phyloP scores from a whole-genome alignment of 306 rosid genomes.

The Morella rubra region DNA sequence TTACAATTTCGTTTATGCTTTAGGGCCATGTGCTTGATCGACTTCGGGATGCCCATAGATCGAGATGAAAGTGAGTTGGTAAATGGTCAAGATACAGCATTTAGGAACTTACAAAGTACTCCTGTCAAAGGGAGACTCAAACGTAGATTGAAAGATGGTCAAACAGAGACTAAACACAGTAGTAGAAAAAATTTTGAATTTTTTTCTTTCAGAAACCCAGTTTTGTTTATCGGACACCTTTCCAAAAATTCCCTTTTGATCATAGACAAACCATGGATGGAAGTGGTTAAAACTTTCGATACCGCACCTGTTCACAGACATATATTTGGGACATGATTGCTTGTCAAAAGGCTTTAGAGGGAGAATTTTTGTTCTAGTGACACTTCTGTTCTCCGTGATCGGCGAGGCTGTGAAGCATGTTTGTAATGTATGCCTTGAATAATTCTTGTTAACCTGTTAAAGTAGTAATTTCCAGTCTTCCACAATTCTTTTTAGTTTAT shows the following conservation, averaged over 20 bases:
- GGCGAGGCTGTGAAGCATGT: conserved; percentile 53
- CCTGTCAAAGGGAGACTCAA: conserved; percentile 51
- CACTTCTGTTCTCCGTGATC: conserved; percentile 25
- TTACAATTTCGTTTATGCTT: conserved; percentile 23
- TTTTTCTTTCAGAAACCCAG: conserved; percentile 56
- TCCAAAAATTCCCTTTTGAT: conserved; percentile 63
- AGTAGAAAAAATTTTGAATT: conserved; percentile 67
- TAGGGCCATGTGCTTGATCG: conserved; percentile 97
- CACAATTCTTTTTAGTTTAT: conserved; percentile 21
- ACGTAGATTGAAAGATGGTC: conserved; percentile 44
- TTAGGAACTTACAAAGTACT: conserved; percentile 41
- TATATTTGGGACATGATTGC: conserved; percentile 63
- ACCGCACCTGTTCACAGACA: conserved; percentile 88
- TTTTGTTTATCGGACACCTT: conserved; percentile 71
- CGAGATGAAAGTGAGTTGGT: conserved; percentile 57
- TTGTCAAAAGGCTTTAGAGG: conserved; percentile 26
- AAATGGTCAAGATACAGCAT: conserved; percentile 47
- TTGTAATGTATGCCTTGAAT: conserved; percentile 45
- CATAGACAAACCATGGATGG: conserved; percentile 88
- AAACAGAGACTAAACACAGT: conserved; percentile 33
- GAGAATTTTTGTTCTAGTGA: conserved; percentile 34
- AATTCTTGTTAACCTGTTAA: conserved; percentile 42
- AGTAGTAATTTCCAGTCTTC: conserved; percentile 38
- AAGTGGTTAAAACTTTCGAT: conserved; percentile 74
- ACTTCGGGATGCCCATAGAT: conserved; percentile 76